Evolutionary conservation across 306 rosid genomes (phyloP).

Genomic region (Lathyrus aphaca): DNA sequence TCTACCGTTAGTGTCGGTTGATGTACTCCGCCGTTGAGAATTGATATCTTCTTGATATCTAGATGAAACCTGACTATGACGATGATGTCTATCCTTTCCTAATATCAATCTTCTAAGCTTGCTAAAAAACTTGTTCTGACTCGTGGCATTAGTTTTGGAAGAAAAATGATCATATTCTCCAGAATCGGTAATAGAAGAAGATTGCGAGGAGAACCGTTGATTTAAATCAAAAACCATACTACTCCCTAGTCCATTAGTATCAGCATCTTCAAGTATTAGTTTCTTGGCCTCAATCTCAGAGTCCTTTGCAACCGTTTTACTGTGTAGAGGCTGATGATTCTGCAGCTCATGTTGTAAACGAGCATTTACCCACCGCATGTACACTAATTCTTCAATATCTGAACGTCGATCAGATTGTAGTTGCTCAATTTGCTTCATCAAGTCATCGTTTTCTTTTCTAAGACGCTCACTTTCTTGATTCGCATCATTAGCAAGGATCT

Average conservation of each 20-base stretch:
- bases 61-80: constrained; percentile 37
- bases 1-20: constrained; percentile 8
- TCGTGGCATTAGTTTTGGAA: constrained; percentile 47
- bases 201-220: constrained; percentile 69
- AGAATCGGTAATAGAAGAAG: constrained; percentile 57
- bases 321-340: constrained; percentile 61
- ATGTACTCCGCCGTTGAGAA: constrained; percentile 46
- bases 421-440: constrained; percentile 65
- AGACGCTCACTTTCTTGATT: constrained; percentile 54
- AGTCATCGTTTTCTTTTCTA: constrained; percentile 51
- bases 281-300: constrained; percentile 57
- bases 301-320: constrained; percentile 81
- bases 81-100: constrained; percentile 53
- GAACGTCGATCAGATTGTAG: constrained; percentile 64
- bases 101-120: constrained; percentile 62
- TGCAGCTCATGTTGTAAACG: constrained; percentile 80
- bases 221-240: constrained; percentile 61
- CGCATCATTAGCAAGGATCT: constrained; percentile 60
- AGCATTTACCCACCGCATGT: constrained; percentile 84
- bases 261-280: constrained; percentile 78
- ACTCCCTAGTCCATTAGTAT: constrained; percentile 49
- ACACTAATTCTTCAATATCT: constrained; percentile 85
- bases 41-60: constrained; percentile 44
- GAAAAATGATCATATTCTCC: constrained; percentile 60
- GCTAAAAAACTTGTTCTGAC: constrained; percentile 50